Evolutionary conservation across 176 grass and related monocot species (phyloP), one percentile per base, ranked within the genome.

Genomic region (Miscanthus lutarioriparius): DNA sequence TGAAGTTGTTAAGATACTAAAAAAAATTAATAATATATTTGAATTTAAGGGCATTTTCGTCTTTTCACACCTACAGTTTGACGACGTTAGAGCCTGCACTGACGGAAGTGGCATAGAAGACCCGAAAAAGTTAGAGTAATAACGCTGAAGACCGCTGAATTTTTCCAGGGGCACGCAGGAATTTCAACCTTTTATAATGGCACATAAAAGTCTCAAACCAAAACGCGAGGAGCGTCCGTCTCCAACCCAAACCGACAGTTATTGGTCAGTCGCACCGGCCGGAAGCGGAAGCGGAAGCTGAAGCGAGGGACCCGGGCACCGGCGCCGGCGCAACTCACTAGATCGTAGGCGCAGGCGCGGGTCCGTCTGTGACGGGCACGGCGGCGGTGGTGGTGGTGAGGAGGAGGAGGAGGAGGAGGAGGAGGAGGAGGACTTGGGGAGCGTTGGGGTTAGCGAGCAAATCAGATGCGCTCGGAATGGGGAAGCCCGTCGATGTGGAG

Each of bases 401-500:
- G 74, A 58, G 33, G 41, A 7, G 70, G 72, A 15, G n/a, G n/a
- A 0, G 40, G 74, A 58, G 33, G 41, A 7, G 70, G 72, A 15
- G 58, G n/a, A 0, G 40, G 74, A 58, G 33, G 41, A 7, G 70
- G 72, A 15, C 22, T 11, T 25, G 8, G 19, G 41, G 53, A 33
- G 67, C 10, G 71, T 22, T 51, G 28, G 28, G 33, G 63, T 54
- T 79, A 71, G 81, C 8, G 70, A 68, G 74, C 86, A 80, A 87
- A 48, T 90, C 89, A 87, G 90, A 90, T 90, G 89, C 92, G 67
- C 80, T 76, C 83, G 79, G 87, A 89, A 94, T 91, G 89, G 89
- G 92, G 80, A 94, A 94, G 89, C 89, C 84, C 86, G 86, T 81
- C 80, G 92, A 89, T 84, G 80, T 89, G 64, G 89, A 86, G 83